phyloP scores from a whole-genome alignment of 2,329 filamentous ascomycete species.

The Helicocarpus griseus region DNA sequence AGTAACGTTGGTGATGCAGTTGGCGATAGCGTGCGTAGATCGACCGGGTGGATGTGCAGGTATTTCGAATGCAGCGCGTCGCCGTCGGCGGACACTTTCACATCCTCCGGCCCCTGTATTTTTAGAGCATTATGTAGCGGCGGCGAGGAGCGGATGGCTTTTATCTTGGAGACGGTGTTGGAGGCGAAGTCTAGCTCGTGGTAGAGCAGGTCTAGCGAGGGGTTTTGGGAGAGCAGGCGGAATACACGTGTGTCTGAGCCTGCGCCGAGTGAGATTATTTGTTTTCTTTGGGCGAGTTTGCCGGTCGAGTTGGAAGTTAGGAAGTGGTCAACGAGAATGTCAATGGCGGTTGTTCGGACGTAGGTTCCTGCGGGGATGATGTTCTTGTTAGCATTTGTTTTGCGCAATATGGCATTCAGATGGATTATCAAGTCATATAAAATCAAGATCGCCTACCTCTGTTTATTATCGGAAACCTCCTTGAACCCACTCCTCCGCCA shows the following conservation, averaged over 20 bases:
- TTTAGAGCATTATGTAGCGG: constrained; percentile 23
- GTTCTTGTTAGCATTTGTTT: too few relatives aligned
- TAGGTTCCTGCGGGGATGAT: constrained; percentile 67
- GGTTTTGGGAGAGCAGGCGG: constrained; percentile 49
- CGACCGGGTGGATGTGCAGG: constrained; percentile 54
- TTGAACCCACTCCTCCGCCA: constrained; percentile 28
- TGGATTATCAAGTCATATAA: constrained; percentile 2
- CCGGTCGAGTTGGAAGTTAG: constrained; percentile 40
- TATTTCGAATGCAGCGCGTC: constrained; percentile 37
- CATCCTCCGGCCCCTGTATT: constrained; percentile 18
- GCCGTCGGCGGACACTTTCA: constrained; percentile 28
- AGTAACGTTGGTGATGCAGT: constrained; percentile 22
- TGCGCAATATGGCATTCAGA: too few relatives aligned
- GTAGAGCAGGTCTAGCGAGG: constrained; percentile 53
- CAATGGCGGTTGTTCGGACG: constrained; percentile 73
- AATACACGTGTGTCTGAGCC: constrained; percentile 89
- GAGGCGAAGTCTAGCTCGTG: constrained; percentile 85
- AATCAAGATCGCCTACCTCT: constrained; percentile 49
- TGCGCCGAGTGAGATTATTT: constrained; percentile 86
- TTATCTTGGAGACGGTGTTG: constrained; percentile 60
- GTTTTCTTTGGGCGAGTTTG: constrained; percentile 39
- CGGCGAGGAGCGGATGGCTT: constrained; percentile 26
- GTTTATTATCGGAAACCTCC: constrained; percentile 85
- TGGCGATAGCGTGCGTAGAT: constrained; percentile 53
- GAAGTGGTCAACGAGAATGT: constrained; percentile 65